Base-by-base conservation (phyloP, 2,329 filamentous ascomycete genomes). In the Penicillium italicum region DNA sequence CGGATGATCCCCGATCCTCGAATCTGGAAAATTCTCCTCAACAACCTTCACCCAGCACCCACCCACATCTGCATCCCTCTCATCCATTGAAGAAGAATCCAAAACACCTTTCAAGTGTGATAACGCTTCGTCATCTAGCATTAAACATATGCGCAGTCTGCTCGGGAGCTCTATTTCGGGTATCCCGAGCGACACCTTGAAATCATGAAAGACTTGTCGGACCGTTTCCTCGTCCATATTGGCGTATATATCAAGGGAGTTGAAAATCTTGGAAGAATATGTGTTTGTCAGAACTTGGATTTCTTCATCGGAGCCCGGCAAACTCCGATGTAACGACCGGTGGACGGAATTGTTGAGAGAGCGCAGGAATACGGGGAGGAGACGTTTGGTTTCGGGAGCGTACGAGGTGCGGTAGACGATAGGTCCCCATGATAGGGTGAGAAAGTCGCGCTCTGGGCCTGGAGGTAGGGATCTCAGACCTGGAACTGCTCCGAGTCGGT, bases 341-440 rank as follows among this genome's bases (percentile, higher is more conserved):
- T 55, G 55, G 12, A 89, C 69, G 79, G 89, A 51, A 80, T 89
- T 12, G 73, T 90, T 20, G 78, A 82, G 55, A 79, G 81, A 34
- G 74, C 80, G 31, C 65, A 74, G 6, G 73, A 68, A 57, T 62
- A 81, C 3, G 85, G 80, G 72, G 80, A 85, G 9, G 83, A 90
- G 70, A 9, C 58, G 60, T 45, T 67, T 53, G 4, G 63, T 63
- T 22, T 65, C 64, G 4, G 68, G 55, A 0, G 60, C 59, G 46
- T 70, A 70, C n/a, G 58, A 63, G 2, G 67, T 69, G 38, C 64
- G 62, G 44, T 66, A 71, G 28, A 70, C 47, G 16, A 70, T 46
- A 8, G 67, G 68, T 4, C 68, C 68, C 68, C 68, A 71, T 47
- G 66, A 66, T 2, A 69, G 50, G 9, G 61, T 60, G 16, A 70